Conservation (phyloP, 164 flowering plant genomes). For the Paratinospora sagittata region DNA sequence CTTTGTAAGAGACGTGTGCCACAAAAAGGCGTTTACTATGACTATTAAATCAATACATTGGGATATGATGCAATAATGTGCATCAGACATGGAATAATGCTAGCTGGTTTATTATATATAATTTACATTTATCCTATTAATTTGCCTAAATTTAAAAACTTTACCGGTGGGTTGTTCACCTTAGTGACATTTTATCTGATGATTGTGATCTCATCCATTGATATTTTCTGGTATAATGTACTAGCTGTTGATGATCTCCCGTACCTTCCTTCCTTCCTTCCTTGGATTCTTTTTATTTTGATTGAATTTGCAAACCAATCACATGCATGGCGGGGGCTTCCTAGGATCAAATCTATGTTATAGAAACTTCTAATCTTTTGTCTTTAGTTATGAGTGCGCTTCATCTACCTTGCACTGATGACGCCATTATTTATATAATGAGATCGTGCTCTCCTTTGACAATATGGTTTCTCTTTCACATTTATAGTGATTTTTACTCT, state of each 20-base stretch:
- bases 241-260: neutral
- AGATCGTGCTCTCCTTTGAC: neutral
- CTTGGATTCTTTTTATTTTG: neutral
- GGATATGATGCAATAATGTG: too few species aligned
- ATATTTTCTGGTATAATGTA: too few species aligned
- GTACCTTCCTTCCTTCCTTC: neutral
- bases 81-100: too few species aligned
- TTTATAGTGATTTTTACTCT: neutral
- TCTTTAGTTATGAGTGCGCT: neutral
- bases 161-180: too few species aligned
- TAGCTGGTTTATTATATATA: too few species aligned
- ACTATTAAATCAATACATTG: too few species aligned
- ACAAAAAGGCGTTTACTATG: too few species aligned
- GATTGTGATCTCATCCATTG: too few species aligned
- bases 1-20: too few species aligned
- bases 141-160: too few species aligned
- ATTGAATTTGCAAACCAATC: neutral
- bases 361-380: neutral
- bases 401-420: neutral
- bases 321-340: neutral
- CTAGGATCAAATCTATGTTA: neutral
- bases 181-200: too few species aligned
- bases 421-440: neutral
- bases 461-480: neutral
- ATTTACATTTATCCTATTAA: neutral